Evolutionary conservation across 2,329 filamentous ascomycete genomes (phyloP), one percentile per base, ranked within the genome.

Genomic region (Colletotrichum acutatum): DNA sequence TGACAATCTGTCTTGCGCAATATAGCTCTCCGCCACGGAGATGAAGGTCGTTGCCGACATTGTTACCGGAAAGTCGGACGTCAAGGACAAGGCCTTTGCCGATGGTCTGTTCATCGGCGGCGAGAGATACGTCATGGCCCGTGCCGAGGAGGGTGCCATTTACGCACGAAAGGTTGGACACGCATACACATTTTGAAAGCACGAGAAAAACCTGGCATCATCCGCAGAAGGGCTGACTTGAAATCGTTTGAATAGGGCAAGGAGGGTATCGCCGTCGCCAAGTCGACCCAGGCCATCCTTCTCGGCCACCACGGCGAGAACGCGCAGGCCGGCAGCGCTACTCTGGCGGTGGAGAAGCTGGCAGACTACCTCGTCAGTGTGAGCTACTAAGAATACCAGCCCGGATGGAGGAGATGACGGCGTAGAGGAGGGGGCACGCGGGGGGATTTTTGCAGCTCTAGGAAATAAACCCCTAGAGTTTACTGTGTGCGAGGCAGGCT

Each of bases 261-360:
- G 82, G 90, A 92, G 81, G 97, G 97, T 76, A 85, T 98, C 79
- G 88, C 93, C 81, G 90, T 97, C 78, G 92, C 92, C 84, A 97
- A 97, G 89, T 97, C 96, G 79, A 92, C 89, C 80, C 93, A 97
- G 85, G 94, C 95, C 78, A 92, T 98, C 82, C 90, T 99, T 81
- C 86, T 99, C 82, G 93, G 91, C 78, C 95, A 98, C 87, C 95
- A 98, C 88, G 88, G 88, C 77, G 94, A 97, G 83, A 82, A 83
- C 75, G 86, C 92, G 77, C 88, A 93, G 82, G 94, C 93, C 65
- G 92, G 94, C 81, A 92, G 93, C 82, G 92, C 94, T 75, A 92
- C 92, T 78, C 90, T 90, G 82, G 94, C 93, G 62, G 93, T 97
- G 77, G 94, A 96, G 87, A 88, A 91, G 79, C 89, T 99, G 75